These are phyloP conservation scores for Rhodofomes roseus DNA, from an alignment of 1,284 basidiomycete species.

Conservation along the genomic window DNA sequence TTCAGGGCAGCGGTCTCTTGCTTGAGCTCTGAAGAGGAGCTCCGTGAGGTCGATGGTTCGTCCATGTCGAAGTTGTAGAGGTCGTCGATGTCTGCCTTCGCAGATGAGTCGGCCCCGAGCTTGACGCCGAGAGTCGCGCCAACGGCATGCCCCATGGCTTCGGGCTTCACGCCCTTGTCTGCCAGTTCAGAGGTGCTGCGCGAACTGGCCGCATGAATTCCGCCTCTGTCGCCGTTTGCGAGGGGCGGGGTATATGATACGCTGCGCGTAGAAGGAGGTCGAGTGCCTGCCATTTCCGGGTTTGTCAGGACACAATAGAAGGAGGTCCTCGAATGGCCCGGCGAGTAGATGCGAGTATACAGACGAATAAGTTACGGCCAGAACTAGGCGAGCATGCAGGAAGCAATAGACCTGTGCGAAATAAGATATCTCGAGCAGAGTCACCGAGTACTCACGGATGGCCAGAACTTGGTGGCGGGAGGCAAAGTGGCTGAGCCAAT, in stretches of 20 bases:
- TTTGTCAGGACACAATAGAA: constrained; percentile 1
- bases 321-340: not conserved
- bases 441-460: not conserved
- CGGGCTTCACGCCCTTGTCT: constrained; percentile 9
- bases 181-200: not conserved
- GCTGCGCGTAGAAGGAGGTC: constrained; percentile 2
- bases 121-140: not conserved
- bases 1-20: constrained; percentile 9
- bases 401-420: constrained; percentile 2
- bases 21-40: constrained; percentile 22
- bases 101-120: constrained; percentile 1
- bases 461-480: constrained; percentile 3
- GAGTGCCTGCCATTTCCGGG: not conserved
- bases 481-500: not conserved
- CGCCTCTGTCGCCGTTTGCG: not conserved
- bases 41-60: constrained; percentile 24
- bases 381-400: not conserved
- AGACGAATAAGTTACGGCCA: constrained; percentile 3
- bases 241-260: not conserved
- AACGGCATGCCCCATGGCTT: constrained; percentile 5
- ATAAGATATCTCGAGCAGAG: constrained; percentile 4
- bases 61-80: constrained; percentile 13
- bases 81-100: constrained; percentile 24
- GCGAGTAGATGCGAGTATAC: not conserved
- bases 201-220: not conserved